Evolutionary conservation across 805 yeast genomes (phyloP).

Genomic region (Pichia scutulata): DNA sequence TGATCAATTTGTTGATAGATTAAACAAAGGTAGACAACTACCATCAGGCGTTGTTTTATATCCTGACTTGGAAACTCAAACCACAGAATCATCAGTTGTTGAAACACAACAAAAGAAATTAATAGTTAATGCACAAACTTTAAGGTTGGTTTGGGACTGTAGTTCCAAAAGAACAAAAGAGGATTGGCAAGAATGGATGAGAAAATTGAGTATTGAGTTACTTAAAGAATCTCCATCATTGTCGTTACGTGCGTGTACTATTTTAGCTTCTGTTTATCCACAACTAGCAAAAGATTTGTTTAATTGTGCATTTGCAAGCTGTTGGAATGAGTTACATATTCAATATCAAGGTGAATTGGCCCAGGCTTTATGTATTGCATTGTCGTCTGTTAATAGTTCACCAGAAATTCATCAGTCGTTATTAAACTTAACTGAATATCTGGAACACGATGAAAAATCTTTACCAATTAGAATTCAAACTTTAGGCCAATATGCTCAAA

Average conservation of each 20-base stretch:
- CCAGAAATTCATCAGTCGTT: conserved; percentile 92
- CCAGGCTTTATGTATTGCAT: conserved; percentile 75
- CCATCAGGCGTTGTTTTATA: conserved; percentile 70
- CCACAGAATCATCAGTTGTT: conserved; percentile 47
- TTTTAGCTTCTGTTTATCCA: conserved; percentile 76
- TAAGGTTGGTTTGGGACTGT: conserved; percentile 88
- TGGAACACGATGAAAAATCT: conserved; percentile 96
- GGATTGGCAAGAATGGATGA: conserved; percentile 98
- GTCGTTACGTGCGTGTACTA: conserved; percentile 87
- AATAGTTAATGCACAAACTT: conserved; percentile 54
- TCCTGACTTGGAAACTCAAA: conserved; percentile 38
- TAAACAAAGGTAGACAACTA: conserved; percentile 77
- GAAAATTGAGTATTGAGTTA: conserved; percentile 75
- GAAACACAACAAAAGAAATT: conserved; percentile 68
- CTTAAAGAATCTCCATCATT: conserved; percentile 91
- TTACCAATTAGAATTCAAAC: conserved; percentile 87
- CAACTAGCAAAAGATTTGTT: conserved; percentile 87
- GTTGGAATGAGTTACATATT: conserved; percentile 89
- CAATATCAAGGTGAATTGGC: conserved; percentile 87
- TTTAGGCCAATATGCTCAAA: conserved; percentile 84
- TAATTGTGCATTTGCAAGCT: conserved; percentile 90
- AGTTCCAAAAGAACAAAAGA: conserved; percentile 82
- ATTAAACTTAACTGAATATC: conserved; percentile 84
- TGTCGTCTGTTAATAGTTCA: conserved; percentile 85
- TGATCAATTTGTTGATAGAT: conserved; percentile 72